Percentiles rank a stretch among this genome's conserved stretches.
Evolutionary conservation across 2,329 filamentous ascomycete species (phyloP).

Genomic region (Fusarium sulawesiense): DNA sequence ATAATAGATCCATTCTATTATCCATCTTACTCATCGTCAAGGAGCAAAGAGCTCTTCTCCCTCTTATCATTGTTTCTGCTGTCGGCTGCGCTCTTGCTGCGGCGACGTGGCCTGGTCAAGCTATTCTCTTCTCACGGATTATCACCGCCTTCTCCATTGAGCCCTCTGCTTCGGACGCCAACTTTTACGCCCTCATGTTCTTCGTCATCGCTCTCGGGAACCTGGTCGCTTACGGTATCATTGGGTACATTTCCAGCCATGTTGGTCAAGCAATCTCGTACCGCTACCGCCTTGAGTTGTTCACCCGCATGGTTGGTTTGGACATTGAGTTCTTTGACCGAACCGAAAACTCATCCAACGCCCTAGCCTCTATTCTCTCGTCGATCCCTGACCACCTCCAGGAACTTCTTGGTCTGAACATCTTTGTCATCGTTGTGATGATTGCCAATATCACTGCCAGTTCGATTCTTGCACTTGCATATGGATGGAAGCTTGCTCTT

Average conservation of each 20-base stretch:
- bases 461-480: constrained; percentile 54
- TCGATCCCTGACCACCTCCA: constrained; percentile 55
- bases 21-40: constrained; percentile 26
- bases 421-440: constrained; percentile 56
- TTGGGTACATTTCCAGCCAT: constrained; percentile 34
- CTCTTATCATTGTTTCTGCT: constrained; percentile 1
- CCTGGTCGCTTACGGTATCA: constrained; percentile 36
- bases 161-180: constrained; percentile 33
- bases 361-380: constrained; percentile 49
- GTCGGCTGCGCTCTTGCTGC: constrained; percentile 27
- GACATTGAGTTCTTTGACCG: constrained; percentile 58
- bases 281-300: constrained; percentile 46
- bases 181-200: constrained; percentile 54
- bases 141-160: constrained; percentile 44
- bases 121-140: constrained; percentile 48
- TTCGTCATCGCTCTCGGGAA: constrained; percentile 44
- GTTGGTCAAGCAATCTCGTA: constrained; percentile 35
- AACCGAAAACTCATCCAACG: constrained; percentile 49
- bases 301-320: constrained; percentile 48
- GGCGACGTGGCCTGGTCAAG: constrained; percentile 49
- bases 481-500: constrained; percentile 59
- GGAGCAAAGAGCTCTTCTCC: constrained; percentile 27
- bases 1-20: constrained; percentile 12
- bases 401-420: constrained; percentile 58
- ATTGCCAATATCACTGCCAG: constrained; percentile 55